These are phyloP conservation scores for Stropharia rugosoannulata DNA, from an alignment of 768 basidiomycete genomes.

Conservation along the genomic window DNA sequence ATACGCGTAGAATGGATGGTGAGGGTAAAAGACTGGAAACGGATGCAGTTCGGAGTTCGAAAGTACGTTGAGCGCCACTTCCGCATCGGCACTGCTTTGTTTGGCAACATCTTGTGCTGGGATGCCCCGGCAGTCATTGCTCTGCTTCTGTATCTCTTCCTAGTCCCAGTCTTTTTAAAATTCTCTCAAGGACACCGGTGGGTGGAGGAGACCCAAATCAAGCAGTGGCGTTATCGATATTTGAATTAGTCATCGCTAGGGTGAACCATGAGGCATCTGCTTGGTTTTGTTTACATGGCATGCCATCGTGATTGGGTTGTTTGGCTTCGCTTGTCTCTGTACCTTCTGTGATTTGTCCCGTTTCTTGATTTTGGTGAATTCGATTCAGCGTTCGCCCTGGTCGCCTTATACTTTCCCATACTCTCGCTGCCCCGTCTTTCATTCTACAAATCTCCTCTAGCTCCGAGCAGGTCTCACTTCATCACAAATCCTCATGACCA, in stretches of 20 bases:
- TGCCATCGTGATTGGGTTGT: constrained; percentile 41
- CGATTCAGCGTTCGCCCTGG: constrained; percentile 25
- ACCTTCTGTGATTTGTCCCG: constrained; percentile 34
- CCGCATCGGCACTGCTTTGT: constrained; percentile 18
- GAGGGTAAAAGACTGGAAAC: constrained; percentile 1
- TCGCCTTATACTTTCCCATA: constrained; percentile 27
- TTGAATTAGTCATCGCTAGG: neutral
- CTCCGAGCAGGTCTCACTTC: constrained; percentile 21
- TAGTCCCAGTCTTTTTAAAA: neutral
- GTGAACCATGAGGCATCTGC: constrained; percentile 15
- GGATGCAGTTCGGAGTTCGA: constrained; percentile 29
- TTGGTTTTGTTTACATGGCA: constrained; percentile 36
- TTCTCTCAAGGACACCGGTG: neutral
- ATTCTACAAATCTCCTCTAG: neutral
- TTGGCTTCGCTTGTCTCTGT: constrained; percentile 31
- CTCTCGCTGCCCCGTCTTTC: constrained; percentile 21
- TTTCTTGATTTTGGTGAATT: constrained; percentile 30
- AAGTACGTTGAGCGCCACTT: constrained; percentile 14
- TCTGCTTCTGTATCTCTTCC: neutral
- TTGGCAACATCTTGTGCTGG: constrained; percentile 18
- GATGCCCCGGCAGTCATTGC: neutral
- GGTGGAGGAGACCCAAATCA: neutral
- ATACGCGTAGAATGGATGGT: constrained; percentile 2
- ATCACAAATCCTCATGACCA: constrained; percentile 30
- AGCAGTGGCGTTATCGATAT: neutral